These are phyloP conservation scores for Leucocoprinus sp. DNA, from an alignment of 768 basidiomycete species.

Conservation along the genomic window DNA sequence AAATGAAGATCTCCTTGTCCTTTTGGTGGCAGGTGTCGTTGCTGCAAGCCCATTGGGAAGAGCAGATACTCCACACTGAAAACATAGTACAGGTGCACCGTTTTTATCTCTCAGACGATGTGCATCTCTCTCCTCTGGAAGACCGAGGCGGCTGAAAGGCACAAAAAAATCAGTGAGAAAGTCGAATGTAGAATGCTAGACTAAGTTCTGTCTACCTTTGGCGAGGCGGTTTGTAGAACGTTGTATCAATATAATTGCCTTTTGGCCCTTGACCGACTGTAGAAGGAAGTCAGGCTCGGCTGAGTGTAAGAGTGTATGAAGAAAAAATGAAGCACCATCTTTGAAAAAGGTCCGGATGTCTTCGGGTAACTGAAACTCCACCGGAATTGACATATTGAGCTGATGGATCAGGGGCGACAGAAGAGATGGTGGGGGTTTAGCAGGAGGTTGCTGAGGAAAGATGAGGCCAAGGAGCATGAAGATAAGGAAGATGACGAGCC, in stretches of 20 bases:
- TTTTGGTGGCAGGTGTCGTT: conserved; percentile 44
- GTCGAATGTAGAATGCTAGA: conserved; percentile 8
- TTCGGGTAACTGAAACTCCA: conserved; percentile 80
- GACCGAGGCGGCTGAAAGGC: conserved; percentile 62
- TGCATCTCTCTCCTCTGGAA: conserved; percentile 87
- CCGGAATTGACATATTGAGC: conserved; percentile 60
- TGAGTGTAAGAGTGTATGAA: conserved; percentile 9
- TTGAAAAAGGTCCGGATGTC: conserved; percentile 80
- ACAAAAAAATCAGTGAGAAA: conserved; percentile 13
- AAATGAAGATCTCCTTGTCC: conserved; percentile 42
- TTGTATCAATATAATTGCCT: conserved; percentile 78
- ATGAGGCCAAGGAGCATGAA: conserved; percentile 13
- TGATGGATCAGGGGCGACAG: conserved; percentile 67
- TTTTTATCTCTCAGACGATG: conserved; percentile 81
- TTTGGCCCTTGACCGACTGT: conserved; percentile 72
- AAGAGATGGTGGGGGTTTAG: conserved; percentile 58
- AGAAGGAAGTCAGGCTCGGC: conserved; percentile 14
- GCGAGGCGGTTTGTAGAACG: conserved; percentile 67
- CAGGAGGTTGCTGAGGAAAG: conserved; percentile 51
- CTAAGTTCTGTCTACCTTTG: conserved; percentile 73
- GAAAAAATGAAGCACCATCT: conserved; percentile 52
- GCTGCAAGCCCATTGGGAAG: conserved; percentile 48
- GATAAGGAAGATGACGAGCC: conserved; percentile 17
- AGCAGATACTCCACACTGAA: conserved; percentile 79
- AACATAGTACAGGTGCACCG: conserved; percentile 80